phyloP scores from a whole-genome alignment of 148 eudicot genomes.

The Pharnaceum exiguum region DNA sequence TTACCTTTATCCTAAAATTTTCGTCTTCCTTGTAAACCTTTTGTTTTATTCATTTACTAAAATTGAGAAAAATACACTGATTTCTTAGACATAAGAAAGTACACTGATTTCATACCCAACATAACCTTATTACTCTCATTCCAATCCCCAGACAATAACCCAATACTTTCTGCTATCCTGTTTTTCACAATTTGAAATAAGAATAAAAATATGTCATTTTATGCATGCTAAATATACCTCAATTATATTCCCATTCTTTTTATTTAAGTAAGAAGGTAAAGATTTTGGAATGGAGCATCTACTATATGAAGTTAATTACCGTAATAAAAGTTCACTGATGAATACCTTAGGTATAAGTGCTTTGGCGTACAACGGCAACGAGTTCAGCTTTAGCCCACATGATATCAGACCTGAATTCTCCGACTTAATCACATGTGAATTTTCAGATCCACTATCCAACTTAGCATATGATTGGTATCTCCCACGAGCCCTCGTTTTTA shows the following conservation, averaged over 20 bases:
- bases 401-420: conserved; percentile 31
- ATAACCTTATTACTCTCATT: too few species aligned
- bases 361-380: conserved; percentile 22
- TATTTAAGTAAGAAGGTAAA: conserved; percentile 11
- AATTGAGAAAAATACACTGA: too few species aligned
- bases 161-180: too few species aligned
- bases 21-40: too few species aligned
- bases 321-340: background rate
- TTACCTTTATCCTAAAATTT: too few species aligned
- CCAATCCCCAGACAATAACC: too few species aligned
- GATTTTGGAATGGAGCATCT: conserved; percentile 15
- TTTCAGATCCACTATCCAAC: conserved; percentile 21
- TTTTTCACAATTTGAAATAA: too few species aligned
- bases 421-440: conserved; percentile 18
- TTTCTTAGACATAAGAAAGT: too few species aligned
- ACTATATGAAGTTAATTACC: conserved; percentile 13
- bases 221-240: background rate
- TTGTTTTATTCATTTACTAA: too few species aligned
- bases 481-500: conserved; percentile 33
- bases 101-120: too few species aligned
- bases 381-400: conserved; percentile 20
- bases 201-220: background rate
- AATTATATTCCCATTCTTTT: conserved; percentile 17
- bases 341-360: conserved; percentile 38
- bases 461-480: conserved; percentile 25